These are phyloP conservation scores for Mycosarcoma maydis DNA, from an alignment of 1,284 basidiomycete species.

Conservation along the genomic window DNA sequence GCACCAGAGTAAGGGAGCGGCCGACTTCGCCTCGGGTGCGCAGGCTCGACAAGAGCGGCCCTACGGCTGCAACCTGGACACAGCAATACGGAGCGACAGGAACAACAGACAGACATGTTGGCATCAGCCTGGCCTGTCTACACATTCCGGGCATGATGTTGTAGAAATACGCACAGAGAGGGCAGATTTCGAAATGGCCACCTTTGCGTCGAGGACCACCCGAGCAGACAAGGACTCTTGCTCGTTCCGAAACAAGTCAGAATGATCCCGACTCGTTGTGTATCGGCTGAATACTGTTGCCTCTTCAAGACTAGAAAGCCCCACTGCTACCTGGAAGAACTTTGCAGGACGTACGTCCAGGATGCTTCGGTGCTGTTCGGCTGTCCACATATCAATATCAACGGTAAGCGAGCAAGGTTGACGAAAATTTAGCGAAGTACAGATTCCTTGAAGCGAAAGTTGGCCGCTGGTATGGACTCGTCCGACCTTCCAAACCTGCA, in stretches of 20 bases:
- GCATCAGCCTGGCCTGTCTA: background rate
- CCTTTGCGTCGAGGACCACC: conserved; percentile 24
- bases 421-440: background rate
- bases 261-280: background rate
- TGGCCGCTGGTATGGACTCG: too few species aligned
- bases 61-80: conserved; percentile 18
- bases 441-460: background rate
- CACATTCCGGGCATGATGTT: background rate
- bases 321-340: conserved; percentile 28
- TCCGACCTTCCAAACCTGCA: background rate
- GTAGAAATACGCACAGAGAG: conserved; percentile 28
- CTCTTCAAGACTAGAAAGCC: conserved; percentile 23
- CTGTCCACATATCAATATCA: conserved; percentile 4
- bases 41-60: conserved; percentile 29
- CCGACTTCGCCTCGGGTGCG: conserved; percentile 19
- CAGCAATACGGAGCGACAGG: background rate
- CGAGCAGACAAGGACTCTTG: conserved; percentile 8
- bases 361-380: conserved; percentile 8
- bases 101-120: background rate
- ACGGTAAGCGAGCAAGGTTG: background rate
- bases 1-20: conserved; percentile 11
- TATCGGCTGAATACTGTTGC: conserved; percentile 10
- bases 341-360: conserved; percentile 15
- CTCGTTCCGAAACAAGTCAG: background rate
- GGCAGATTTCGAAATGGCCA: conserved; percentile 21